Conservation (phyloP, 352 stramenopile genomes). For the Thalassiosira livingstoniorum region DNA sequence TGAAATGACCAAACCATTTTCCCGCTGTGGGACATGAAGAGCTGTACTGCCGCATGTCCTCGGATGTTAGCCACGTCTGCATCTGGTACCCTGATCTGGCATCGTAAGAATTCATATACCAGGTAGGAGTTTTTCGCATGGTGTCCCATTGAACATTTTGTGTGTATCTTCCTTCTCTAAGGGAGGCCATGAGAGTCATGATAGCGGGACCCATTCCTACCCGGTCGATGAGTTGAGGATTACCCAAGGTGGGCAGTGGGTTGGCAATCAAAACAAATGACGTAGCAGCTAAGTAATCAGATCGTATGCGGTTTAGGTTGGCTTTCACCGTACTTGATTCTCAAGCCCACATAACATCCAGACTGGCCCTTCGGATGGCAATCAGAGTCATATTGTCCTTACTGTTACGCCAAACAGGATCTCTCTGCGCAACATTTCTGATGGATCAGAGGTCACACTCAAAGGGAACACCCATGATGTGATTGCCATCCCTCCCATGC, state of each 20-base stretch:
- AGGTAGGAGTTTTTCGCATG: conserved; percentile 10
- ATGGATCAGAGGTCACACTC: conserved; percentile 9
- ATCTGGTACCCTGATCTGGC: neutral
- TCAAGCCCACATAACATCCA: conserved; percentile 2
- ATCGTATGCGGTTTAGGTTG: too few species aligned
- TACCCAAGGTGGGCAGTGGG: neutral
- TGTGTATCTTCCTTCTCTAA: neutral
- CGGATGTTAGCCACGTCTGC: too few species aligned
- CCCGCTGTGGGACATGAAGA: neutral
- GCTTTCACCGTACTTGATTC: neutral
- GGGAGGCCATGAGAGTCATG: neutral
- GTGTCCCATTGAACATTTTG: neutral
- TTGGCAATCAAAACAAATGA: neutral
- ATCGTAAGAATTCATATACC: neutral
- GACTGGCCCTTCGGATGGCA: neutral
- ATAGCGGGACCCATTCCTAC: conserved; percentile 5
- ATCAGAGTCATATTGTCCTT: neutral
- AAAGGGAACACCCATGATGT: conserved; percentile 7
- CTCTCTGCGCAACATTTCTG: neutral
- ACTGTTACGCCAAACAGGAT: neutral
- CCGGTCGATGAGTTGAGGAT: neutral
- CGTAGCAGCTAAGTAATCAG: too few species aligned
- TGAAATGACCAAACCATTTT: conserved; percentile 10
- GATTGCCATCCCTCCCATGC: neutral
- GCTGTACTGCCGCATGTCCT: neutral